Evolutionary conservation across 306 rosid genomes (phyloP).

Genomic region (Rubus idaeus): DNA sequence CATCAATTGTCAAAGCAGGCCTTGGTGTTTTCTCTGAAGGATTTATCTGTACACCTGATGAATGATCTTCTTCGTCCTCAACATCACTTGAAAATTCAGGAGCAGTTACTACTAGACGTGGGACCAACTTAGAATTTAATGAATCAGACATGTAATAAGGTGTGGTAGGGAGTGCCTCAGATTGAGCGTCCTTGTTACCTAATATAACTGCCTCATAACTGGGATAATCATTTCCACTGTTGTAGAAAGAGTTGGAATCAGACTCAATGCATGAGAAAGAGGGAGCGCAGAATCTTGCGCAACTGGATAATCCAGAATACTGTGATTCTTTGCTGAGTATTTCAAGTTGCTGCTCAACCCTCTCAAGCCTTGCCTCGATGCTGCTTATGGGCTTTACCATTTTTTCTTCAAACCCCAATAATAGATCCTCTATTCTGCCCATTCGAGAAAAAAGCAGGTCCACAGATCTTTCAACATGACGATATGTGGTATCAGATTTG

Average conservation of each 20-base stretch:
- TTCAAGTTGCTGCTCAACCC: constrained; percentile 86
- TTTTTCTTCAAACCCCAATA: constrained; percentile 80
- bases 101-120: constrained; percentile 75
- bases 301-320: constrained; percentile 41
- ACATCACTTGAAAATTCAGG: constrained; percentile 72
- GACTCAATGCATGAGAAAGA: constrained; percentile 53
- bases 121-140: constrained; percentile 42
- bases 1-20: constrained; percentile 59
- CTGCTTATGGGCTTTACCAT: constrained; percentile 69
- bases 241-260: constrained; percentile 46
- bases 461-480: constrained; percentile 47
- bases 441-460: constrained; percentile 67
- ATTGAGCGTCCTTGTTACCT: constrained; percentile 31
- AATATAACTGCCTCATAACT: constrained; percentile 36
- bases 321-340: constrained; percentile 43
- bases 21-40: constrained; percentile 43
- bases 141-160: constrained; percentile 34
- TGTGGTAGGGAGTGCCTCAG: constrained; percentile 33
- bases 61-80: constrained; percentile 48
- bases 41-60: constrained; percentile 21
- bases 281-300: constrained; percentile 57
- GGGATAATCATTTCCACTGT: constrained; percentile 35
- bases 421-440: constrained; percentile 63
- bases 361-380: constrained; percentile 82
- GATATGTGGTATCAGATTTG: constrained; percentile 26